Base-by-base conservation (phyloP, 768 basidiomycete species). In the Tulasnella sp. region DNA sequence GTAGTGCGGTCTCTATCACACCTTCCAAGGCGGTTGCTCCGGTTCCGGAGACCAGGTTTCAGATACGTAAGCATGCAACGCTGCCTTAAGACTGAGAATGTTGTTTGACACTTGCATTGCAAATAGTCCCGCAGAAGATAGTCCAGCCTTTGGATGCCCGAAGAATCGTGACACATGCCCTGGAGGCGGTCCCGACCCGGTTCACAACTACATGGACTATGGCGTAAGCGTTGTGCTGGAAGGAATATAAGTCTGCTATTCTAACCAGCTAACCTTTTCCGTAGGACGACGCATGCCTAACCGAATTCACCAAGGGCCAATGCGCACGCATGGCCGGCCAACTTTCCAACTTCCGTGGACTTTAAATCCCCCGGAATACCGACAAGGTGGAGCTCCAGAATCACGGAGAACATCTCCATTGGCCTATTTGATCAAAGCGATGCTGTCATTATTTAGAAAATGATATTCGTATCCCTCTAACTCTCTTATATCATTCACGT, bases 11-110 rank as follows among this genome's bases (percentile, higher is more conserved):
- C 83, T 87, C 18, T 86, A 86, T 81, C 87, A 88, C 82, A 87
- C 87, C 4, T 89, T 88, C 84, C 84, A 87, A 84, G 87, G 84
- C 34, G 83, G 83, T 34, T 84, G 84, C 83, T 31, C 78, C 31
- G 81, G 79, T 22, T 40, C 37, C 22, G 84, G 84, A 3, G 84
- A 84, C 80, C 73, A 31, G 44, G 84, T 84, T 24, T 73, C 75
- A 9, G 81, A 82, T 41, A 82, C 81, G 81, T 82, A 58, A 84
- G 83, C 58, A 80, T 82, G 46, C 34, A 77, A 22, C 50, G 85
- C 22, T 85, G 84, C 24, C 84, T 83, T 31, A 37, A 37, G 37
- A 37, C 37, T 12, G 58, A 28, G 8, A 1, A 11, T 34, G 12
- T 78, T 20, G 18, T 44, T 24, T 9, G 24, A 46, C 14, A 74